Evolutionary conservation across 2,329 filamentous ascomycete species (phyloP), one percentile per base, ranked within the genome.

Genomic region (Lojkania enalia): DNA sequence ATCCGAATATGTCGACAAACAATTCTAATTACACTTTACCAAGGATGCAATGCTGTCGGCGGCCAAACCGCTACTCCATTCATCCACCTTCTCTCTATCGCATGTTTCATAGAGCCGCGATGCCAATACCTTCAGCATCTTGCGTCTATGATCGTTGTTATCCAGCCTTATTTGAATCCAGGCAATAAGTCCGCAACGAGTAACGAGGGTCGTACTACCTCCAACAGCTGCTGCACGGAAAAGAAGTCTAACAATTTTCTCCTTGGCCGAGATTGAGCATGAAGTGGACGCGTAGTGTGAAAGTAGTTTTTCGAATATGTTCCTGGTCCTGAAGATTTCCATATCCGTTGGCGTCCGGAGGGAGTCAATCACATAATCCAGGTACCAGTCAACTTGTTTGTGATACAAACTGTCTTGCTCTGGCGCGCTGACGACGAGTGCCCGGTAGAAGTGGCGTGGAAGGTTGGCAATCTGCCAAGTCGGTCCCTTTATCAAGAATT

Each of bases 171-270:
- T 79, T 46, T 85, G 78, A 6, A 92, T 75, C 90, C 90, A 95
- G 54, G 80, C 85, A 41, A 92, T 66, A 15, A 87, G 74, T 13
- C 87, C 88, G 32, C 86, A 84, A 44, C 90, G 77, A 1, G 90
- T 95, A 27, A 90, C 78, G 35, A 95, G 74, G n/a, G 87, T 92
- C 3, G 85, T 88, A 66, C 87, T 89, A 1, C 88, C 90, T 1
- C 81, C 84, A 20, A 84, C 79, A 21, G 91, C 78, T 0, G 83
- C 84, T 2, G 85, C 83, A 30, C 86, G 79, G 58, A 85, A 85
- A 13, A 95, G 48, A 12, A 85, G 53, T 48, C 77, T 74, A 11
- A 83, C 55, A 16, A 94, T 77, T 62, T 84, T 82, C 41, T 80
- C 82, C 46, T 83, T 82, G 13, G 86, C 73, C 13, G 77, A 74